Conservation (phyloP, 2,329 filamentous ascomycete species). For the Sporothrix dimorphospora region DNA sequence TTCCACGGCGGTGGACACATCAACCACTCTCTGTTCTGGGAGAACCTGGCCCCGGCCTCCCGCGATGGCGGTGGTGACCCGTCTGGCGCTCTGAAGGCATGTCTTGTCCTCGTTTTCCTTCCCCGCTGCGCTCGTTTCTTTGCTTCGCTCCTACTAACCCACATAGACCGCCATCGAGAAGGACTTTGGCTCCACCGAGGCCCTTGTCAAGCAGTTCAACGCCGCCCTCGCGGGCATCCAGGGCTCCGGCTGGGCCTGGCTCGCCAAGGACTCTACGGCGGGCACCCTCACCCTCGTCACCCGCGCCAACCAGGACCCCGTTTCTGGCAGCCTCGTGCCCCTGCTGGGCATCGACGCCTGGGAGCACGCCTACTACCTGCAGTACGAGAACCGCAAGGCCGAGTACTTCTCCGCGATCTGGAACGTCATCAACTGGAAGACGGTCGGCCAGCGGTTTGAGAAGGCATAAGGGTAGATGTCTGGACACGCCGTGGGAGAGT, state of each 20-base stretch:
- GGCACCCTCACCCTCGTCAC: conserved; percentile 68
- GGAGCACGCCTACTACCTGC: conserved; percentile 95
- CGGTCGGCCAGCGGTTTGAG: conserved; percentile 73
- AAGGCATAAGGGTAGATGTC: conserved; percentile 30
- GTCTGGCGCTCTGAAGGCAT: conserved; percentile 61
- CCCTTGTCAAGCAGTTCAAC: conserved; percentile 69
- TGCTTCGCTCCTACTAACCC: neutral
- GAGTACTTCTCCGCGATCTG: conserved; percentile 94
- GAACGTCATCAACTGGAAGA: conserved; percentile 96
- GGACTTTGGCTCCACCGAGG: conserved; percentile 68
- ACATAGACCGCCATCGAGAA: conserved; percentile 60
- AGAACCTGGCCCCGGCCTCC: conserved; percentile 72
- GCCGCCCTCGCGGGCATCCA: conserved; percentile 73
- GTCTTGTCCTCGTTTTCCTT: conserved; percentile 28
- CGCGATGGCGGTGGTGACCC: conserved; percentile 65
- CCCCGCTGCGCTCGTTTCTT: neutral
- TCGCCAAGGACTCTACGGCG: conserved; percentile 70
- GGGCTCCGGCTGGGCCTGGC: conserved; percentile 90
- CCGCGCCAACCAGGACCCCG: conserved; percentile 85
- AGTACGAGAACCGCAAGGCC: conserved; percentile 96
- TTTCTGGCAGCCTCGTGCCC: conserved; percentile 79
- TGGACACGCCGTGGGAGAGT: too few relatives aligned
- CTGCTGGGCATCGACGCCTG: conserved; percentile 90
- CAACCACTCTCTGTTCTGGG: conserved; percentile 93
- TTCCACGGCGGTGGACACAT: conserved; percentile 93